These are phyloP conservation scores for Hemerocallis citrina DNA, from an alignment of 106 monocot species.

Conservation along the genomic window DNA sequence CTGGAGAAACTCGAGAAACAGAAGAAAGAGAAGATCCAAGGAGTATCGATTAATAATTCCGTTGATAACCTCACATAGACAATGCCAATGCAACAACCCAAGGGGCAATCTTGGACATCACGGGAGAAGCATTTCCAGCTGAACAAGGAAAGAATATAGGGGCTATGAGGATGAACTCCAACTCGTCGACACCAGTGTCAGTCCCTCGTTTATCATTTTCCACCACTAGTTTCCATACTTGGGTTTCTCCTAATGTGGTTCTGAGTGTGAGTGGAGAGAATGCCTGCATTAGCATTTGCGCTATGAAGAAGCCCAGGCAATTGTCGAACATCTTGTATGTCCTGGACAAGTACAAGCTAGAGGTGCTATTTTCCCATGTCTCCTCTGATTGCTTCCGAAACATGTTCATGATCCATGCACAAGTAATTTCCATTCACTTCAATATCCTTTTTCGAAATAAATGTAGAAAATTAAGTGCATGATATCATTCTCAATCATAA, in stretches of 20 bases:
- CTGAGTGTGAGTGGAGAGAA: too few species aligned
- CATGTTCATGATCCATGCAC: conserved; percentile 58
- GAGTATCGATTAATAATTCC: neutral
- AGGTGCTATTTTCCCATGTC: conserved; percentile 36
- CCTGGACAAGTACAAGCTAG: conserved; percentile 54
- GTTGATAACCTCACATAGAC: neutral
- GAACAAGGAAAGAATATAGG: too few species aligned
- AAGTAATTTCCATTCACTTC: conserved; percentile 6
- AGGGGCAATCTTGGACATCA: neutral
- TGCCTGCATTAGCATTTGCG: conserved; percentile 47
- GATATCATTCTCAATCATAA: too few species aligned
- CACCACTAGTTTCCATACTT: too few species aligned
- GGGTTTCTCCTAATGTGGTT: too few species aligned
- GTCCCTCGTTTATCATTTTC: neutral
- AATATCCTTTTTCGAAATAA: too few species aligned
- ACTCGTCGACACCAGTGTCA: too few species aligned
- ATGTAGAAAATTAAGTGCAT: too few species aligned
- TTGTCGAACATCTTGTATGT: conserved; percentile 22
- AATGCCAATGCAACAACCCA: too few species aligned
- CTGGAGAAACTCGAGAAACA: conserved; percentile 37
- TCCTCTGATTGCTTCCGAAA: conserved; percentile 32
- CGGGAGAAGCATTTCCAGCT: too few species aligned
- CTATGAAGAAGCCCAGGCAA: conserved; percentile 26
- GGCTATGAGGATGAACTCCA: too few species aligned
- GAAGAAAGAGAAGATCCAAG: conserved; percentile 28